Conservation (phyloP, 1,284 basidiomycete genomes). For the Lentinula novae-zelandiae region DNA sequence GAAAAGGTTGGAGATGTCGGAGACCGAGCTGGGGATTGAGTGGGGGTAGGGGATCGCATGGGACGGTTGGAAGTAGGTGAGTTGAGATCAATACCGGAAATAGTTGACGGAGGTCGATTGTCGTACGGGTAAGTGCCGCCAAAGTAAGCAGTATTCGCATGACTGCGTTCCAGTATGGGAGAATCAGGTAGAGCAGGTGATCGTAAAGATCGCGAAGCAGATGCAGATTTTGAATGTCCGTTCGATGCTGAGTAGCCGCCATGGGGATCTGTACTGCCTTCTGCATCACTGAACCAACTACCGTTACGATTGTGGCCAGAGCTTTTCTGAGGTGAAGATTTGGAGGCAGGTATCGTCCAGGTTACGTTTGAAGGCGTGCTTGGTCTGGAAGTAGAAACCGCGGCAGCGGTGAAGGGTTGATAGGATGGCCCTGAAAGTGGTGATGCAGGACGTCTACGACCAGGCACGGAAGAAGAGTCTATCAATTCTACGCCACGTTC, state of each 20-base stretch:
- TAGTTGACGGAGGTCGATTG: conserved; percentile 44
- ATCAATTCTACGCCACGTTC: conserved; percentile 31
- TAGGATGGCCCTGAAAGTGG: conserved; percentile 58
- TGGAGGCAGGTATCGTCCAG: conserved; percentile 42
- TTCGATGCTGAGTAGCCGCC: conserved; percentile 15
- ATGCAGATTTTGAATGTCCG: conserved; percentile 39
- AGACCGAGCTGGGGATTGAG: conserved; percentile 45
- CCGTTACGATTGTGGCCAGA: conserved; percentile 52
- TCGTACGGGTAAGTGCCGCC: conserved; percentile 27
- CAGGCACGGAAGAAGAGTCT: conserved; percentile 40
- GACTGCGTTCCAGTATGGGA: conserved; percentile 38
- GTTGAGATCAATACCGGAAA: conserved; percentile 50
- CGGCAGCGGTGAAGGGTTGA: conserved; percentile 43
- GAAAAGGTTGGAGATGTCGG: conserved; percentile 51
- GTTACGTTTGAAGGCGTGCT: conserved; percentile 71
- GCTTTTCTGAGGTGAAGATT: conserved; percentile 26
- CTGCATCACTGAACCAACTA: conserved; percentile 50
- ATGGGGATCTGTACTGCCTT: conserved; percentile 33
- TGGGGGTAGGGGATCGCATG: conserved; percentile 62
- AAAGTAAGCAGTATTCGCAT: conserved; percentile 17
- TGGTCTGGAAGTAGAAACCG: conserved; percentile 43
- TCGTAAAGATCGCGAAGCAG: conserved; percentile 41
- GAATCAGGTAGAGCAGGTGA: conserved; percentile 62
- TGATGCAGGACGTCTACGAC: conserved; percentile 59
- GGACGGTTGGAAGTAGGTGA: conserved; percentile 38